Base-by-base conservation (phyloP, 148 eudicot species). In the Camellia granthamiana region DNA sequence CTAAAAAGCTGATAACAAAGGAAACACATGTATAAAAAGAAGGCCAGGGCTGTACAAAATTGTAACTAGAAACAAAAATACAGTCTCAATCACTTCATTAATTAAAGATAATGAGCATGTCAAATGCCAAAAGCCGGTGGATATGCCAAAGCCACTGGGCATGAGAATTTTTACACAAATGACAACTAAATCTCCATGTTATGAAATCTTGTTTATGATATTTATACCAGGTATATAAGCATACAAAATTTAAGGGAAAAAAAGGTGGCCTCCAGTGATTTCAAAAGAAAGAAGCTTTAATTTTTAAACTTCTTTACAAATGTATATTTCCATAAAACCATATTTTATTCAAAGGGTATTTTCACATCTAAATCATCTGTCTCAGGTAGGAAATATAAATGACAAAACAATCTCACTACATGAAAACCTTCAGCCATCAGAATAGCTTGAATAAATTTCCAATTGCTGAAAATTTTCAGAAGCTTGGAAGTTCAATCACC, bases 301-400 rank as follows among this genome's bases (percentile, higher is more conserved):
- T 30, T 30, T 30, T 30, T 43, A 30, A 69, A 47, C 66, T 78
- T 41, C 81, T 69, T 78, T n/a, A 41, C 81, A 11, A 12, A 68
- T 72, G 7, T 21, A 2, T 41, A 52, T 72, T 51, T 30, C 9
- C 42, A 49, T 12, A 72, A 70, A 69, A 21, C 16, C 59, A 72
- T 12, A 21, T 49, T 11, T 7, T 56, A 56, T 10, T 56, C 60
- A 56, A 10, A 3, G 13, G 13, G 60, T 14, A 56, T 14, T 56
- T 56, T 56, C 52, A 56, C 60, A 56, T 5, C 12, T 2, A 65
- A 65, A 65, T 3, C 42, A 8, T 65, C 4, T 21, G 1, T 30
- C 38, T 30, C 38, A 30, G 8, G 16, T 14, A 62, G 23, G 7
- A 62, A 16, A 3, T 62, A n/a, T 21, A 65, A 21, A 23, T 65